Evolutionary conservation across 1,139 yeast genomes (phyloP).

Genomic region (Groenewaldozyma auringiensis): DNA sequence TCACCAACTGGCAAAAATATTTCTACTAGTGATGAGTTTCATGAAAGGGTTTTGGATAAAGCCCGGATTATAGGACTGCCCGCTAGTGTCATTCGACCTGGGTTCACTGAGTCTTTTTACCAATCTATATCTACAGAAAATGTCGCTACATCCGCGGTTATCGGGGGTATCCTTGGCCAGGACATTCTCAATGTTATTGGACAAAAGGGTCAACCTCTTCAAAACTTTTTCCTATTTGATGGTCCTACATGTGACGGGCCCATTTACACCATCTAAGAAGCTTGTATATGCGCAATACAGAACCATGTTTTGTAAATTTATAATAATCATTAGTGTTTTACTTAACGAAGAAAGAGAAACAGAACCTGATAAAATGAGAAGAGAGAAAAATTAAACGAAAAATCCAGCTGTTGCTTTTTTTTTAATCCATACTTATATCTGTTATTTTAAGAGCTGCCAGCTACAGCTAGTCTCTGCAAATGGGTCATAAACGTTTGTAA

Average conservation of each 20-base stretch:
- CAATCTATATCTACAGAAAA: constrained; percentile 51
- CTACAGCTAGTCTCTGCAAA: constrained; percentile 73
- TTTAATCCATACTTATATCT: background rate
- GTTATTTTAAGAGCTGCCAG: constrained; percentile 29
- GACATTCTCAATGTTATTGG: constrained; percentile 81
- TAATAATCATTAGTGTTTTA: background rate
- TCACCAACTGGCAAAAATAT: constrained; percentile 16
- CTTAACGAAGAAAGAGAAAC: background rate
- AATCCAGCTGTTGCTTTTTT: background rate
- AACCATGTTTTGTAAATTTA: background rate
- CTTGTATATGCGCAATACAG: background rate
- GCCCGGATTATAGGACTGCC: constrained; percentile 39
- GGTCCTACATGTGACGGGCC: constrained; percentile 70
- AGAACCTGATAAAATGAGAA: background rate
- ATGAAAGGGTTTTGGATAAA: constrained; percentile 29
- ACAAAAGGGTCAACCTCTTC: constrained; percentile 70
- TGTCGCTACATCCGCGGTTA: constrained; percentile 76
- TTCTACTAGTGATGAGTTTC: constrained; percentile 22
- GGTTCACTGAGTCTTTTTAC: constrained; percentile 21
- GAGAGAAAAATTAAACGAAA: background rate
- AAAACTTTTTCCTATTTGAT: constrained; percentile 72
- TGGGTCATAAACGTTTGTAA: constrained; percentile 89
- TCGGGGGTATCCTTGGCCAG: constrained; percentile 89
- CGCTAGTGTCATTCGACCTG: constrained; percentile 26
- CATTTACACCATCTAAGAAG: constrained; percentile 43